These are phyloP conservation scores for Hypoxylon sp. DNA, from an alignment of 2,329 filamentous ascomycete species.

Conservation along the genomic window DNA sequence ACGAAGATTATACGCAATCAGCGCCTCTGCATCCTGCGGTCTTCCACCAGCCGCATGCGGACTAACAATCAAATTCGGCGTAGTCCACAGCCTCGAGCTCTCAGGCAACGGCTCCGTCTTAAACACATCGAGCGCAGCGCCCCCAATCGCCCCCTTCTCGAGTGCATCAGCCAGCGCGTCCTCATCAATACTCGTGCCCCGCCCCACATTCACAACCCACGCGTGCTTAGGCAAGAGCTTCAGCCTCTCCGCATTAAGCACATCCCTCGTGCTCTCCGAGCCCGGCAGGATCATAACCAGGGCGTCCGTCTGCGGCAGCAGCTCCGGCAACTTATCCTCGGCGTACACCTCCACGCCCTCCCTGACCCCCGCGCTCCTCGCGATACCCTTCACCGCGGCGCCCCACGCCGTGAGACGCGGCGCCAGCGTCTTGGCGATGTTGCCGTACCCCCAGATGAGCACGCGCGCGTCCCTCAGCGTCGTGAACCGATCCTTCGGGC, in stretches of 20 bases:
- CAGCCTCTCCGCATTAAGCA: constrained; percentile 68
- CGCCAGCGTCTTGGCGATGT: constrained; percentile 73
- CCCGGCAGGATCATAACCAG: constrained; percentile 78
- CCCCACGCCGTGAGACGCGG: constrained; percentile 70
- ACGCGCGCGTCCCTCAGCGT: constrained; percentile 72
- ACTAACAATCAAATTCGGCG: constrained; percentile 67
- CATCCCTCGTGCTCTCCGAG: constrained; percentile 68
- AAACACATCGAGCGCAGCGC: constrained; percentile 67
- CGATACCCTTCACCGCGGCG: constrained; percentile 71
- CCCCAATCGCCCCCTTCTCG: constrained; percentile 61
- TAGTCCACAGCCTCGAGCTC: constrained; percentile 64
- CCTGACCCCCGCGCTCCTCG: constrained; percentile 69
- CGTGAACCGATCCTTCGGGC: constrained; percentile 70
- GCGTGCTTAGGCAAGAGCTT: constrained; percentile 70
- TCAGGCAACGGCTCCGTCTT: constrained; percentile 56
- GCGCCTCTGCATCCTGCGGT: constrained; percentile 71
- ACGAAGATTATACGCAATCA: constrained; percentile 74
- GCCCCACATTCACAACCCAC: constrained; percentile 69
- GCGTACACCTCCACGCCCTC: constrained; percentile 70
- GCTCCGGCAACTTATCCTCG: constrained; percentile 67
- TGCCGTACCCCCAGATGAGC: constrained; percentile 76
- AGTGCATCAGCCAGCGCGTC: constrained; percentile 64
- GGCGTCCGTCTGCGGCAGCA: constrained; percentile 72
- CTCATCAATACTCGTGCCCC: constrained; percentile 66
- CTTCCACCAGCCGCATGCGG: constrained; percentile 73